Conservation (phyloP, 208 protist species). For the Leishmania tropica region DNA sequence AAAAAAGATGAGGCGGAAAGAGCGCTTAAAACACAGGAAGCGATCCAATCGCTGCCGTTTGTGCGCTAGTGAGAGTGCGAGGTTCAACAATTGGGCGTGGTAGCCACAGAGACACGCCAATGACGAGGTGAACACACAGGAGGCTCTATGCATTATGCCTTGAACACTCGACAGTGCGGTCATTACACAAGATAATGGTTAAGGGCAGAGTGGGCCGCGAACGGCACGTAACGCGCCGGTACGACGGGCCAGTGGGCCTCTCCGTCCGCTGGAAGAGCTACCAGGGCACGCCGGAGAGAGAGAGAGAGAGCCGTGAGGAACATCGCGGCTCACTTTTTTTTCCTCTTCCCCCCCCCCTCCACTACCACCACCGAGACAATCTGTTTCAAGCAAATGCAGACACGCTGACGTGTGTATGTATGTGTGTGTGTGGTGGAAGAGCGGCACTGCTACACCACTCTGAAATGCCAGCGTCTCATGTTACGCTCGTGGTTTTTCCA, state of each 20-base stretch:
- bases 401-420: neutral
- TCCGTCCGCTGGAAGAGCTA: neutral
- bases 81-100: neutral
- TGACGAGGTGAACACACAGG: neutral
- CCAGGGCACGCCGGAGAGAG: neutral
- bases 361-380: neutral
- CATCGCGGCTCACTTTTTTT: neutral
- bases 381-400: neutral
- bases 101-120: neutral
- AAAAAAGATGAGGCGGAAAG: neutral
- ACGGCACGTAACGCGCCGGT: neutral
- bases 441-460: neutral
- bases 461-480: neutral
- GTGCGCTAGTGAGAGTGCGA: neutral
- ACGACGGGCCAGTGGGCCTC: too few relatives aligned
- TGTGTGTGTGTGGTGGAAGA: neutral
- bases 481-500: neutral
- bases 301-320: too few relatives aligned
- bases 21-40: too few relatives aligned
- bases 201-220: neutral
- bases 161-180: neutral
- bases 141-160: neutral
- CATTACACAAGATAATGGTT: neutral
- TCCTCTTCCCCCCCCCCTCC: too few relatives aligned
- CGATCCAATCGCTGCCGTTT: neutral